phyloP scores from a whole-genome alignment of 2,329 filamentous ascomycete species.

The Verticillium alfalfae region DNA sequence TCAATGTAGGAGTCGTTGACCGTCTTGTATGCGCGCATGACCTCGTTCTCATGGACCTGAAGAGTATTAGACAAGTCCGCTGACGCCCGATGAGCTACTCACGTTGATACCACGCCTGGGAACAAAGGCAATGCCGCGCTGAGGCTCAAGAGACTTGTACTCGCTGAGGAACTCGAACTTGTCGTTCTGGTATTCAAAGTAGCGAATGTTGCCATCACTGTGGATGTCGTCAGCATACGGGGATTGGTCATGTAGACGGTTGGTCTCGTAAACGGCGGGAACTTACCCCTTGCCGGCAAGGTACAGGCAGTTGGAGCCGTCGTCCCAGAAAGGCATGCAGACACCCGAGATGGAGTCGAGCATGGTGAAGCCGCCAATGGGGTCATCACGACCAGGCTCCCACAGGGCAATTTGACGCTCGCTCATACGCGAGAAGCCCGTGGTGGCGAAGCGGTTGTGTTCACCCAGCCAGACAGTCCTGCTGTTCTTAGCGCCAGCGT shows the following conservation, averaged over 20 bases:
- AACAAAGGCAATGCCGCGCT: slow-evolving; percentile 89
- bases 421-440: slow-evolving; percentile 97
- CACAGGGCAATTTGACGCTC: slow-evolving; percentile 93
- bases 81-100: slow-evolving; percentile 19
- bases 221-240: slow-evolving; percentile 10
- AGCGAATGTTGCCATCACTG: slow-evolving; percentile 97
- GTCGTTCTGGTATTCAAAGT: slow-evolving; percentile 97
- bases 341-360: slow-evolving; percentile 96
- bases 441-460: slow-evolving; percentile 91
- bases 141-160: slow-evolving; percentile 94
- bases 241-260: background rate
- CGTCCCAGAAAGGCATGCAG: slow-evolving; percentile 99
- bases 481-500: slow-evolving; percentile 95
- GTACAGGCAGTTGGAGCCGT: slow-evolving; percentile 91
- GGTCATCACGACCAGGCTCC: slow-evolving; percentile 82
- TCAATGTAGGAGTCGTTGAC: slow-evolving; percentile 93
- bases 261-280: background rate
- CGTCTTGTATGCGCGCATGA: slow-evolving; percentile 95
- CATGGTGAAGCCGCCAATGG: slow-evolving; percentile 83
- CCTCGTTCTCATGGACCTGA: slow-evolving; percentile 87
- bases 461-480: slow-evolving; percentile 96
- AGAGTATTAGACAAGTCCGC: slow-evolving; percentile 12
- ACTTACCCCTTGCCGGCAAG: slow-evolving; percentile 92
- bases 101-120: slow-evolving; percentile 93
- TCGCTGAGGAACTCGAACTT: slow-evolving; percentile 97